Conservation (phyloP, 1,139 yeast genomes). For the Candida tetrigidarum region DNA sequence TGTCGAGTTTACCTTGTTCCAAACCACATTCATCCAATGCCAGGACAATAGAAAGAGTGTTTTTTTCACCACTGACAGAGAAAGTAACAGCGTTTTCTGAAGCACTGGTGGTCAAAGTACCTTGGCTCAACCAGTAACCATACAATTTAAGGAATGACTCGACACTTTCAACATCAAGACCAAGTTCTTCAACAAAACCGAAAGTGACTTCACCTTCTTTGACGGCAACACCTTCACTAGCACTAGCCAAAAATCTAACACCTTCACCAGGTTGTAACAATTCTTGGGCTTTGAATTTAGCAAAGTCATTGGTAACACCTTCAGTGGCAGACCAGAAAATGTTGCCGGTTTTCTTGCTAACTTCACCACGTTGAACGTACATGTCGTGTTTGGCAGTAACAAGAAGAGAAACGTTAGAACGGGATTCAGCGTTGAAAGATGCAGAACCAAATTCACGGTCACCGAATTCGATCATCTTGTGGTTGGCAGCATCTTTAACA, state of each 20-base stretch:
- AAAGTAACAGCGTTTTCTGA: constrained; percentile 1
- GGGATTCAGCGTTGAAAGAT: too few relatives aligned
- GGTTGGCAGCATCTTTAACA: constrained; percentile 9
- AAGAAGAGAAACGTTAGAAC: background rate
- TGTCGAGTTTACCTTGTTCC: background rate
- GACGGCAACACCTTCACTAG: background rate
- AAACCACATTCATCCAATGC: background rate
- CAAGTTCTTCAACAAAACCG: background rate
- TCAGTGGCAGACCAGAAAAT: background rate
- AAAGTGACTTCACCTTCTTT: background rate
- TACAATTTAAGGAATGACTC: background rate
- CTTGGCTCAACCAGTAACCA: background rate
- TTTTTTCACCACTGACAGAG: background rate
- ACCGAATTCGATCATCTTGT: constrained; percentile 9
- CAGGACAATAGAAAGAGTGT: too few relatives aligned
- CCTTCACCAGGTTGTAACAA: background rate
- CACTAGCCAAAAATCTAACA: background rate
- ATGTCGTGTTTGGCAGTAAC: constrained; percentile 11
- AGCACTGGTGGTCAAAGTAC: background rate
- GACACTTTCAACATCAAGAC: background rate
- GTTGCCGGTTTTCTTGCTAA: constrained; percentile 3
- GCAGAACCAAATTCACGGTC: background rate
- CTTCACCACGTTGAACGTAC: constrained; percentile 9
- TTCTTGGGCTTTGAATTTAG: background rate
- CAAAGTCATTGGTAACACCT: background rate